Base-by-base conservation (phyloP, 2,329 filamentous ascomycete genomes). In the Sordariomycetes sp. region DNA sequence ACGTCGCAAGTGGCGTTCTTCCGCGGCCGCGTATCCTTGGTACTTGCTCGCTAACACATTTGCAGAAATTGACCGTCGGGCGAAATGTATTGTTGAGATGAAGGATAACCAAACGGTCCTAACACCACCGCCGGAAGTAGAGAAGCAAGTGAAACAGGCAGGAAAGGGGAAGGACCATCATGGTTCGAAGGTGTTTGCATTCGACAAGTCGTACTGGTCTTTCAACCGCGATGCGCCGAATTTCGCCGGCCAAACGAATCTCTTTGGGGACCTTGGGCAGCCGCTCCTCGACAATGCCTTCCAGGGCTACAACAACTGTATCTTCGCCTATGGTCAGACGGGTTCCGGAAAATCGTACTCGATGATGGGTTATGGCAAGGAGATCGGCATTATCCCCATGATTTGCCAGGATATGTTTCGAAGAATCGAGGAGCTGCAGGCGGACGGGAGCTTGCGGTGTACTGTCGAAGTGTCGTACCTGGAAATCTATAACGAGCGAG, bases 311-410 rank as follows among this genome's bases (percentile, higher is more conserved):
- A 97, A 99, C 79, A 99, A 97, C 73, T 99, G 94, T 79, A 99
- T 99, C 68, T 99, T 99, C 70, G 94, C 94, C 16, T 99, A 99
- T 70, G 94, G 94, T 20, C 94, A 99, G 76, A 99, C 94, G 1
- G 94, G 94, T 64, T 97, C 94, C 1, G 94, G 94, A 73, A 99
- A 99, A 76, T 97, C 91, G 18, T 99, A 99, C 73, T 97, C 92
- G 35, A 99, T 99, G 93, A 99, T 99, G 94, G 94, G 94, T 54
- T 99, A 97, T 74, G 94, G 94, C 58, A 88, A 93, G 67, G 93
- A 99, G 68, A 83, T 91, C 59, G 94, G 94, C 71, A 94, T 99
- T 62, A 97, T 97, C 62, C 94, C 95, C 53, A 89, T 86, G 67
- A 99, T 99, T 75, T 99, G 94, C 72, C 89, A 94, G 75, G 88